A percentile compares a stretch with the other conserved stretches of the same genome.
Conservation (phyloP, 768 basidiomycete genomes). For the Lentinus brumalis region DNA sequence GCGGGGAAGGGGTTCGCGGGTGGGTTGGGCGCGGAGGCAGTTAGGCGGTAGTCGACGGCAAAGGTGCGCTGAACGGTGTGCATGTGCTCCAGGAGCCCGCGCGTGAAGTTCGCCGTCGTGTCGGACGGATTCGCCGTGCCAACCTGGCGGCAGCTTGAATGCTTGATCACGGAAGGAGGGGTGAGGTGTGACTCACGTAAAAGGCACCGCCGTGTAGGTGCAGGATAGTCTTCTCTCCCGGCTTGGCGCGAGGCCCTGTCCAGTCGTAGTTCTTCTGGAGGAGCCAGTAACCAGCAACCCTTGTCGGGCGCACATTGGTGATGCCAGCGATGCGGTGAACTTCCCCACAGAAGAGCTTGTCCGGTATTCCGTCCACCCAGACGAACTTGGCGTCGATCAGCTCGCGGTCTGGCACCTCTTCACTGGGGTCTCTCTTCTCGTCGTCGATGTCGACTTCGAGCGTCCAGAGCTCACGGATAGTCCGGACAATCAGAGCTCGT, state of each 20-base stretch:
- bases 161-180: background rate
- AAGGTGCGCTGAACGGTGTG: conserved; percentile 50
- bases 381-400: conserved; percentile 14
- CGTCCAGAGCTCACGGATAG: conserved; percentile 1
- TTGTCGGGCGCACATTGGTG: conserved; percentile 5
- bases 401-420: conserved; percentile 3
- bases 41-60: conserved; percentile 71
- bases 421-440: background rate
- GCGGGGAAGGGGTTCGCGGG: conserved; percentile 68
- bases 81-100: conserved; percentile 29
- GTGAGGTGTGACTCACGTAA: background rate
- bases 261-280: conserved; percentile 8
- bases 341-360: conserved; percentile 8
- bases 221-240: conserved; percentile 26
- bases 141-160: background rate
- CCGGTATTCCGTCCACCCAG: conserved; percentile 18
- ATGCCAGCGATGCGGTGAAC: conserved; percentile 2
- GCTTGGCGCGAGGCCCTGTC: conserved; percentile 20
- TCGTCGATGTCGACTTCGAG: background rate
- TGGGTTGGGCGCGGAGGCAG: conserved; percentile 44
- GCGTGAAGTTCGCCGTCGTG: conserved; percentile 1
- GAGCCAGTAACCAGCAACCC: conserved; percentile 24
- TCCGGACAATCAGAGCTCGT: conserved; percentile 10
- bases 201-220: conserved; percentile 25
- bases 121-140: conserved; percentile 1